These are phyloP conservation scores for Nemophila menziesii DNA, from an alignment of 257 asterid species.

Conservation along the genomic window DNA sequence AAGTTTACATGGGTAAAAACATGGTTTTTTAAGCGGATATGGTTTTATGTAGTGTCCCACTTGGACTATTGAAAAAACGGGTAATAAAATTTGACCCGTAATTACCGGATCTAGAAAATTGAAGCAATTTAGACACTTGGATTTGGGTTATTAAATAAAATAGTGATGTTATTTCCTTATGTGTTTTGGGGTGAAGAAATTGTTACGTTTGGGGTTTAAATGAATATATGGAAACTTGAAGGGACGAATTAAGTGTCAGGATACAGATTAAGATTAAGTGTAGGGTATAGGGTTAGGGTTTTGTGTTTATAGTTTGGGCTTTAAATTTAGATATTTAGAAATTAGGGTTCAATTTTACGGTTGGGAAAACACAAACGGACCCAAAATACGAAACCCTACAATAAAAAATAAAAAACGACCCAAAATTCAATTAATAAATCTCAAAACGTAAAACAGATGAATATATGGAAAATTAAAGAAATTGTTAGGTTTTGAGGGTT, in stretches of 20 bases:
- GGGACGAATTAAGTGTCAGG: conserved; percentile 83
- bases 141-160: conserved; percentile 74
- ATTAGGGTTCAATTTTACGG: too few relatives aligned
- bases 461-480: too few relatives aligned
- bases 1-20: conserved; percentile 46
- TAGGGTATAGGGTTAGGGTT: too few relatives aligned
- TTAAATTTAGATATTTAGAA: too few relatives aligned
- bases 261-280: too few relatives aligned
- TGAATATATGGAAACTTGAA: conserved; percentile 31
- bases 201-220: conserved; percentile 70
- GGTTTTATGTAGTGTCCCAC: conserved; percentile 76
- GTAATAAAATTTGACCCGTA: conserved; percentile 52
- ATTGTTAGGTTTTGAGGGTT: too few relatives aligned
- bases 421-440: too few relatives aligned
- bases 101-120: conserved; percentile 51
- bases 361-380: too few relatives aligned
- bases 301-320: too few relatives aligned
- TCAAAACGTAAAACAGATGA: too few relatives aligned
- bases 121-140: conserved; percentile 75
- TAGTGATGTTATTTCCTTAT: conserved; percentile 62
- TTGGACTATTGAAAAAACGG: conserved; percentile 57
- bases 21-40: conserved; percentile 61
- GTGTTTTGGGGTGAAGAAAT: conserved; percentile 78
- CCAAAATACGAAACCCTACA: too few relatives aligned
- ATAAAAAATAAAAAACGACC: too few relatives aligned